Evolutionary conservation across 768 basidiomycete species (phyloP).

Genomic region (Fomitopsis serialis): DNA sequence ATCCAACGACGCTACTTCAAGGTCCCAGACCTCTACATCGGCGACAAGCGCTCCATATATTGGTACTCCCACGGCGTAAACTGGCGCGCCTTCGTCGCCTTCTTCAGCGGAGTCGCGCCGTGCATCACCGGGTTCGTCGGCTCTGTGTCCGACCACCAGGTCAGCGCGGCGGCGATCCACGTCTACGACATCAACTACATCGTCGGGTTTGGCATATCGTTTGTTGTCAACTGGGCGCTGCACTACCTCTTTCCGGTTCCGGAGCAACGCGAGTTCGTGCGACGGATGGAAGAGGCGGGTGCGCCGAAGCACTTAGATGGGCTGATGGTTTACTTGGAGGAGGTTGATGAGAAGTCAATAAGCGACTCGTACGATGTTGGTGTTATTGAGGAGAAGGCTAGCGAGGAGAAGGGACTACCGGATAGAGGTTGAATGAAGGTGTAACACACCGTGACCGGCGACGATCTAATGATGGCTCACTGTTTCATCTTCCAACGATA

Average conservation of each 20-base stretch:
- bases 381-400: neutral
- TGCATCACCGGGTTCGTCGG: conserved; percentile 16
- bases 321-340: neutral
- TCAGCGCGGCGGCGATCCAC: conserved; percentile 4
- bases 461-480: no score
- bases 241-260: neutral
- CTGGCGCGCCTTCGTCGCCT: conserved; percentile 18
- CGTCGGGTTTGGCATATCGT: conserved; percentile 13
- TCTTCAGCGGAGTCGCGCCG: conserved; percentile 17
- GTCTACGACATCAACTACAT: conserved; percentile 14
- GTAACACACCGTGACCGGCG: no score
- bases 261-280: neutral
- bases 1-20: conserved; percentile 14
- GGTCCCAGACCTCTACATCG: conserved; percentile 19
- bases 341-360: neutral
- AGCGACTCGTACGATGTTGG: neutral
- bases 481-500: no score
- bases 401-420: no score
- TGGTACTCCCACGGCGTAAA: conserved; percentile 21
- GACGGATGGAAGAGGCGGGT: neutral
- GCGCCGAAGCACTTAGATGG: conserved; percentile 1
- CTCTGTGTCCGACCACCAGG: conserved; percentile 6
- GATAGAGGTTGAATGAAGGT: no score
- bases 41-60: conserved; percentile 11
- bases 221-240: neutral